Percentiles rank a stretch among this genome's conserved stretches.
phyloP scores from a whole-genome alignment of 768 basidiomycete species.

The Lyophyllum decastes region DNA sequence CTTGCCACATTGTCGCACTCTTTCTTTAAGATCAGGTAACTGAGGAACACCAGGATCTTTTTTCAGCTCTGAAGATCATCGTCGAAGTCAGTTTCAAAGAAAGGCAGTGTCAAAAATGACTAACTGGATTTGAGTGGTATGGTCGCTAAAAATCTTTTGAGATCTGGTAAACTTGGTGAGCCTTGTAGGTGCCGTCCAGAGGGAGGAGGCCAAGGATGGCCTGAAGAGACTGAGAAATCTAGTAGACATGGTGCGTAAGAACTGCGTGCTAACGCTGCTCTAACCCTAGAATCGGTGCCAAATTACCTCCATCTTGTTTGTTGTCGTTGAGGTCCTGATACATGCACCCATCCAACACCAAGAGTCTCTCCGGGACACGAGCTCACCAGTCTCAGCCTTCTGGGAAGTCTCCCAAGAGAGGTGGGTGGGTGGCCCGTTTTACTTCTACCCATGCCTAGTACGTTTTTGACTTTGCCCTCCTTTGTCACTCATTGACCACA shows the following conservation, averaged over 20 bases:
- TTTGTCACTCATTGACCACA: too few species aligned
- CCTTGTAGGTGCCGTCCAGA: constrained; percentile 1
- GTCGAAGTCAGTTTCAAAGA: not conserved
- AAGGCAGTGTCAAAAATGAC: constrained; percentile 14
- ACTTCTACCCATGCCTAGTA: constrained; percentile 42
- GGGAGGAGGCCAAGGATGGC: not conserved
- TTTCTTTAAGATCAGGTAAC: constrained; percentile 69
- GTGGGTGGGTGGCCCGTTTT: constrained; percentile 27
- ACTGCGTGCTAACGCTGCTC: constrained; percentile 18
- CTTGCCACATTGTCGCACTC: constrained; percentile 51
- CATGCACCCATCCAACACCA: constrained; percentile 7
- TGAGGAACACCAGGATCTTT: constrained; percentile 90
- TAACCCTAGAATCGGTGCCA: constrained; percentile 18
- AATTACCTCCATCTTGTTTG: not conserved
- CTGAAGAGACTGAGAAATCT: constrained; percentile 4
- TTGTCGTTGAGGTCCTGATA: not conserved
- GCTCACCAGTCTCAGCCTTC: constrained; percentile 27
- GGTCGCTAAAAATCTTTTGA: too few species aligned
- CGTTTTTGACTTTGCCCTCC: too few species aligned
- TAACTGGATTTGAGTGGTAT: constrained; percentile 44
- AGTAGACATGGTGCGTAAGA: constrained; percentile 14
- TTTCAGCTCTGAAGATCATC: constrained; percentile 60
- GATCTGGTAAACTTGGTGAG: constrained; percentile 1
- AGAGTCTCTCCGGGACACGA: constrained; percentile 12
- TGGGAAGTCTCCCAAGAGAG: constrained; percentile 31